These are phyloP conservation scores for Prototheca wickerhamii DNA, from an alignment of 163 green algal genomes.

Conservation along the genomic window DNA sequence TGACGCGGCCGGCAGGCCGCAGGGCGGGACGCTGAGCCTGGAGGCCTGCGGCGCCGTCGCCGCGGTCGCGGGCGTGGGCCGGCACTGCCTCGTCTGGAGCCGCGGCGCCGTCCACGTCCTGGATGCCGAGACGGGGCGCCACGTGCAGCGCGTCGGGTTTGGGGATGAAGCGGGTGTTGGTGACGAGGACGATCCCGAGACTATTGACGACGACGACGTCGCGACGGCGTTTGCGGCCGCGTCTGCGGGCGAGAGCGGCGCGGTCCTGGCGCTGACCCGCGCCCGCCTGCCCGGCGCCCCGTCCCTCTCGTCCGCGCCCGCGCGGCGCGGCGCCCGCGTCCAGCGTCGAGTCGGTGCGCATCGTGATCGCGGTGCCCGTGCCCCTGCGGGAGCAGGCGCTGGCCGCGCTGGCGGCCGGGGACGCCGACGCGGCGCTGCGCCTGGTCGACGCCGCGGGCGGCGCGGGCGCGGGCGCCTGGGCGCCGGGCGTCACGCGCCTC, in stretches of 20 bases:
- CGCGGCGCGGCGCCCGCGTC: no score
- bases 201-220: background rate
- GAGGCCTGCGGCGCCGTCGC: background rate
- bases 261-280: background rate
- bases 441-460: background rate
- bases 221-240: background rate
- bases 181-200: background rate
- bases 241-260: background rate
- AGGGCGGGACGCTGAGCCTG: constrained; percentile 20
- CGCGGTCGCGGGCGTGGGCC: background rate
- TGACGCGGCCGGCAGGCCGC: constrained; percentile 18
- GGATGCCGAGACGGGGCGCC: background rate
- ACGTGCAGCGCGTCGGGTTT: background rate
- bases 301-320: background rate
- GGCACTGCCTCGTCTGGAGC: background rate
- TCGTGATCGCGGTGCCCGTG: background rate
- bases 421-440: background rate
- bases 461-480: background rate
- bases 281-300: background rate
- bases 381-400: background rate
- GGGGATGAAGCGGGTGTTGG: background rate
- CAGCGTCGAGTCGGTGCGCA: background rate
- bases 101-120: background rate
- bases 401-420: background rate
- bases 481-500: background rate